Conservation (phyloP, 768 basidiomycete species). For the Trametes cubensis region DNA sequence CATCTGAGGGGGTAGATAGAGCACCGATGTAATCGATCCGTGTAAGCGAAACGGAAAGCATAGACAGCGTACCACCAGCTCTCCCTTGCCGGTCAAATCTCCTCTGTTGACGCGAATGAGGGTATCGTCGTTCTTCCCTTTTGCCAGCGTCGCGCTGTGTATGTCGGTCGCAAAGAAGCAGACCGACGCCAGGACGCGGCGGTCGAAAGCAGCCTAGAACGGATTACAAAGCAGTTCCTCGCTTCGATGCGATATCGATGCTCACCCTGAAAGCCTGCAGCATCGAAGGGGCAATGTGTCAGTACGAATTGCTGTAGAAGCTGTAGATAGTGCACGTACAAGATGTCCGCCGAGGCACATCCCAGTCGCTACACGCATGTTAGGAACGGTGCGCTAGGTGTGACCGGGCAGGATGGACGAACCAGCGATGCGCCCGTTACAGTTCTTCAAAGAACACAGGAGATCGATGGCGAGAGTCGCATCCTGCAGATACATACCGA, state of each 20-base stretch:
- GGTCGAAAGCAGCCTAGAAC: slow-evolving; percentile 82
- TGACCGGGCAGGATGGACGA: slow-evolving; percentile 21
- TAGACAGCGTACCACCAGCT: slow-evolving; percentile 68
- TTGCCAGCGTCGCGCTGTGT: slow-evolving; percentile 84
- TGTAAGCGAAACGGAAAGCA: not conserved
- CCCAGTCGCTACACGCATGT: slow-evolving; percentile 62
- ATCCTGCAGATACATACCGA: slow-evolving; percentile 53
- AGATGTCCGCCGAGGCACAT: slow-evolving; percentile 92
- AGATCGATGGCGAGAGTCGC: slow-evolving; percentile 77
- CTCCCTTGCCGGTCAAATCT: slow-evolving; percentile 76
- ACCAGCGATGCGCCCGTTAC: slow-evolving; percentile 92
- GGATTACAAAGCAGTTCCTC: not conserved
- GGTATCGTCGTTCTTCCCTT: slow-evolving; percentile 82
- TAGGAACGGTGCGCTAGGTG: slow-evolving; percentile 31
- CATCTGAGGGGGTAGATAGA: slow-evolving; percentile 54
- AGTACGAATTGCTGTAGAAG: slow-evolving; percentile 32
- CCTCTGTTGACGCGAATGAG: slow-evolving; percentile 73
- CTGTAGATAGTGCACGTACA: slow-evolving; percentile 42
- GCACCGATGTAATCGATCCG: not conserved
- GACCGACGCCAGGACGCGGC: slow-evolving; percentile 77
- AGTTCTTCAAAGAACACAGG: slow-evolving; percentile 70
- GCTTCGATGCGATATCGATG: not conserved
- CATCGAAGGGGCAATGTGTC: slow-evolving; percentile 21
- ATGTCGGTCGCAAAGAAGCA: slow-evolving; percentile 98
- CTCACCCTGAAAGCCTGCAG: slow-evolving; percentile 54